Evolutionary conservation across 352 stramenopile genomes (phyloP), one percentile per base, ranked within the genome.

Genomic region (Phytophthora tentaculata): DNA sequence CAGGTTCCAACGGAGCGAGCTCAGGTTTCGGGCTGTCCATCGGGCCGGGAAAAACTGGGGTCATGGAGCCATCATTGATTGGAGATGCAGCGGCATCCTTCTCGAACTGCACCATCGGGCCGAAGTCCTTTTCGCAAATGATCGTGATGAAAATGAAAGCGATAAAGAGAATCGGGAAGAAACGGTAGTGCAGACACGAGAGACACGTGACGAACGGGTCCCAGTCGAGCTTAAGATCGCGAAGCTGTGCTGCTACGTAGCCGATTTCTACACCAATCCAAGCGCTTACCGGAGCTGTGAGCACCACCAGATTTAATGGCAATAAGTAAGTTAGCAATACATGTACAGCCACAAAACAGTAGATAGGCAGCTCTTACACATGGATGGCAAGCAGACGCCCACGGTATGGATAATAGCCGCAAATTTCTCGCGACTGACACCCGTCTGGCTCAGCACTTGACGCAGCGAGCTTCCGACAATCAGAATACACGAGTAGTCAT

Each of bases 401-500:
- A 97, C 81, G 22, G 87, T 91, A 66, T 97, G 90, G 28, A 97
- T 93, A 63, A 97, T 95, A 17, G 81, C 91, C 10, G 91, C 90
- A 57, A 97, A 96, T 57, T 97, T 97, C 53, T 96, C 90, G 17
- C 80, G 81, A 56, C 86, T 95, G 49, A 97, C 89, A 41, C 89
- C 84, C 1, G 86, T 95, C 56, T 94, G 76, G 56, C 83, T 91
- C 39, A 96, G 57, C 37, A 95, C 87, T 62, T 90, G 86, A 26
- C 87, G 86, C 50, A 95, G 74, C 54, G 89, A 94, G 72, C 87
- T 96, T 56, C 91, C 91, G 47, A 97, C 87, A 73, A 97, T 97
- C 17, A 97, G 69, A 48, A 96, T 96, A 65, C 85, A 96, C 64
- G 90, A 96, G 76, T 97, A 97, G 74, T 97, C 91, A 67, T 97